Evolutionary conservation across 768 basidiomycete genomes (phyloP).

Genomic region (Macrocybe gigantea): DNA sequence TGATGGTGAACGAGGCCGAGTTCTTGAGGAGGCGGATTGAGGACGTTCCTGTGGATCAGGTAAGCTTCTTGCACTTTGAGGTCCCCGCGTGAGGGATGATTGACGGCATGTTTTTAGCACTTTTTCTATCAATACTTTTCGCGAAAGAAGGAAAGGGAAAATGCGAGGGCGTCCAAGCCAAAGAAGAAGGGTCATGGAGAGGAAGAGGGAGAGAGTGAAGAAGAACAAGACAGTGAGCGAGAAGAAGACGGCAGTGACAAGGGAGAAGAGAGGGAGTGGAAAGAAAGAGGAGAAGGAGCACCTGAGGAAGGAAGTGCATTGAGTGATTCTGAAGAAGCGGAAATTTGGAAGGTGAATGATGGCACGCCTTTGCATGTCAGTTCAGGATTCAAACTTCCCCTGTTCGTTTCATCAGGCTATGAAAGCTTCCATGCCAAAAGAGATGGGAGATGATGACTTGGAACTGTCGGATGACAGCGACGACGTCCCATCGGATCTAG

Average conservation of each 20-base stretch:
- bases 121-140: conserved; percentile 93
- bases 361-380: not conserved
- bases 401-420: conserved; percentile 54
- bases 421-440: conserved; percentile 78
- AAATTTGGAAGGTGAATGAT: conserved; percentile 80
- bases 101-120: conserved; percentile 33
- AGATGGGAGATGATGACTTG: conserved; percentile 35
- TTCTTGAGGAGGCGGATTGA: conserved; percentile 67
- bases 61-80: conserved; percentile 22
- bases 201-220: conserved; percentile 30
- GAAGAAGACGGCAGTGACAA: conserved; percentile 33
- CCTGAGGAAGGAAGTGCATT: conserved; percentile 34
- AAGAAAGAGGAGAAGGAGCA: conserved; percentile 31
- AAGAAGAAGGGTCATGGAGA: conserved; percentile 26
- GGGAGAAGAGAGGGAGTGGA: conserved; percentile 37
- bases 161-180: conserved; percentile 36
- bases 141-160: conserved; percentile 54
- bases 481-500: conserved; percentile 13
- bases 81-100: not conserved
- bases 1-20: conserved; percentile 63
- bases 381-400: not conserved
- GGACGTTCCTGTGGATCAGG: conserved; percentile 86
- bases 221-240: conserved; percentile 29
- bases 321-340: conserved; percentile 55
- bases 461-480: conserved; percentile 1